These are phyloP conservation scores for Clathrus columnatus DNA, from an alignment of 768 basidiomycete genomes.

Conservation along the genomic window DNA sequence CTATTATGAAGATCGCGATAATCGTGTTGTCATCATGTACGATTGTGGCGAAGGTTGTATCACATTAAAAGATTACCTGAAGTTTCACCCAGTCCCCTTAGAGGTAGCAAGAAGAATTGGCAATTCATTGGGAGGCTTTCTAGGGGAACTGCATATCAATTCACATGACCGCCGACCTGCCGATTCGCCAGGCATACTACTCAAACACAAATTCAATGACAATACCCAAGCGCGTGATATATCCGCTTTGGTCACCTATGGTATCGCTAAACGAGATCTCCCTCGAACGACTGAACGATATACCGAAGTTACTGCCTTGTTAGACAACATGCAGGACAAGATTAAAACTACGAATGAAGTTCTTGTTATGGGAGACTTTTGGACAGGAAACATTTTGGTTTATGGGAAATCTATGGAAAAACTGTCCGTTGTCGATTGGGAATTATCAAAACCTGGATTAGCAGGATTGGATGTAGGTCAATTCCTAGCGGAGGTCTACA, in stretches of 20 bases:
- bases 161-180: neutral
- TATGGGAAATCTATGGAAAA: conserved; percentile 29
- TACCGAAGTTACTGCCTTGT: conserved; percentile 19
- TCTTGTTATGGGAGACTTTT: conserved; percentile 59
- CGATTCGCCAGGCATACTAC: neutral
- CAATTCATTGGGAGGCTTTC: conserved; percentile 42
- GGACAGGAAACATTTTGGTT: conserved; percentile 63
- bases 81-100: conserved; percentile 22
- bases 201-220: conserved; percentile 25
- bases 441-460: conserved; percentile 47
- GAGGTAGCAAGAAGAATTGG: conserved; percentile 38
- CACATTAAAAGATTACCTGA: conserved; percentile 34
- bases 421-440: conserved; percentile 57
- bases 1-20: conserved; percentile 34
- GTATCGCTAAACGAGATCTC: conserved; percentile 30
- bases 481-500: conserved; percentile 51
- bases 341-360: conserved; percentile 26
- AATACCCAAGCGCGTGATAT: conserved; percentile 33
- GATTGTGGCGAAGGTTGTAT: conserved; percentile 39
- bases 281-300: neutral
- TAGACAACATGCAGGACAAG: conserved; percentile 20
- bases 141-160: conserved; percentile 39
- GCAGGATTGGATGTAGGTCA: conserved; percentile 55
- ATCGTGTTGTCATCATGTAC: conserved; percentile 51
- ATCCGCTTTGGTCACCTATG: conserved; percentile 37